Base-by-base conservation (phyloP, 257 asterid species). In the Fraxinus americana region DNA sequence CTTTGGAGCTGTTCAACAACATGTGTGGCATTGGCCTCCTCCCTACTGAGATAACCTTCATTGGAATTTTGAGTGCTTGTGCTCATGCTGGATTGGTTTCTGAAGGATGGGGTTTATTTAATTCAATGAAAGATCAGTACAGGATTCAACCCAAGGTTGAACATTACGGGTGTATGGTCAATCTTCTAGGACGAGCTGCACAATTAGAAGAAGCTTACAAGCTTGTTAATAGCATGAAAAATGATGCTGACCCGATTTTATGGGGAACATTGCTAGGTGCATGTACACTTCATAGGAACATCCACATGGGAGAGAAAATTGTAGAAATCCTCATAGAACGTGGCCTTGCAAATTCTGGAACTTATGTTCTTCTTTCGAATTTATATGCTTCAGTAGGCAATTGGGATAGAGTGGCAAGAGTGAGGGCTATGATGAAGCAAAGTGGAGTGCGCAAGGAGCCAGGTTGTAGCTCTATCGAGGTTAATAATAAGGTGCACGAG, bases 91-190 rank as follows among this genome's bases (percentile, higher is more conserved):
- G 93, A n/a, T 79, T 86, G 77, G 81, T 89, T 65, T 84, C 88
- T 0, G 78, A 87, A 79, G 91, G 90, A 7, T 48, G 86, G 83
- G 75, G 75, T 30, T 25, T 84, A 70, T 87, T 89, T 80, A 74
- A 67, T 4, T 36, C 77, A 23, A 87, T 89, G 88, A 75, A 74
- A 39, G 81, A 86, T 43, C 74, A 81, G 66, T 84, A 85, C 5
- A 16, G 75, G 7, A 80, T 87, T 61, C 76, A 70, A 38, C 91
- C 89, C 11, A 87, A 85, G 74, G 76, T 86, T 7, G 93, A 89
- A 85, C 93, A 89, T 72, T 87, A 87, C 5, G 90, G 91, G 16
- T 89, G 93, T 85, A 81, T 89, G 89, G 91, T 89, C 76, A 84
- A 86, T 78, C 91, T 89, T 78, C 88, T 89, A 1, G 91, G 93